Conservation (phyloP, 2,329 filamentous ascomycete genomes). For the Amesomyces nigricolor region DNA sequence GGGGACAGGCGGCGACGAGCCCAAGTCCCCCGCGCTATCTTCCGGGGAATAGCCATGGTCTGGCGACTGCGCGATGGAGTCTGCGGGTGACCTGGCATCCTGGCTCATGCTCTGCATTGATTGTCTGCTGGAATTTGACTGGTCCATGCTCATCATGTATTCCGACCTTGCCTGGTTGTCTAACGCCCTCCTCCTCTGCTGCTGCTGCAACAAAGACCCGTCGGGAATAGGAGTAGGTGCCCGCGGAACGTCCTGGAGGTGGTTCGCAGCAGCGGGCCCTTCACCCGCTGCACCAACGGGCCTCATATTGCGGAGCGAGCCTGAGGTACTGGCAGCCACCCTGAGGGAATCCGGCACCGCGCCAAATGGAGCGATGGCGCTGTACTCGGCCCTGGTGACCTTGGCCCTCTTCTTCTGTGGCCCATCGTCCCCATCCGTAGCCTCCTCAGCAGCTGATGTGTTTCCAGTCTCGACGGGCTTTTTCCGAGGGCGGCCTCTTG, state of each 20-base stretch:
- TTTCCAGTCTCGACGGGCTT: slow-evolving; percentile 53
- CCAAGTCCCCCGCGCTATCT: slow-evolving; percentile 73
- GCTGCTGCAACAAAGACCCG: slow-evolving; percentile 30
- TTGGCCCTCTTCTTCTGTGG: slow-evolving; percentile 71
- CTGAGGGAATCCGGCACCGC: slow-evolving; percentile 72
- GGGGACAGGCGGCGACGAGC: slow-evolving; percentile 83
- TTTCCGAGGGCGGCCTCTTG: slow-evolving; percentile 52
- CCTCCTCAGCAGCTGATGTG: slow-evolving; percentile 68
- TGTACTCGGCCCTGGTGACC: slow-evolving; percentile 60
- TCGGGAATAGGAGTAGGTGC: slow-evolving; percentile 71
- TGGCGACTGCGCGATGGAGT: slow-evolving; percentile 48
- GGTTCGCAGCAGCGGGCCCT: slow-evolving; percentile 37
- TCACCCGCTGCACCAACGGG: slow-evolving; percentile 55
- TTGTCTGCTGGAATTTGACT: slow-evolving; percentile 28
- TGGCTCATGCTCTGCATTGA: slow-evolving; percentile 39
- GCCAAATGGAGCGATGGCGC: slow-evolving; percentile 58
- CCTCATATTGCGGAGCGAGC: slow-evolving; percentile 77
- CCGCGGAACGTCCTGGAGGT: slow-evolving; percentile 67
- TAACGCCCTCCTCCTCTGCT: slow-evolving; percentile 31
- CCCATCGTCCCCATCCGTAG: slow-evolving; percentile 54
- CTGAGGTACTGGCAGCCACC: slow-evolving; percentile 85
- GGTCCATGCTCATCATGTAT: slow-evolving; percentile 41
- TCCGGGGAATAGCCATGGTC: slow-evolving; percentile 45
- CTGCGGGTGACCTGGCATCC: slow-evolving; percentile 50
- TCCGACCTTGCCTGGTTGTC: slow-evolving; percentile 55